A percentile compares a stretch with the other conserved stretches of the same genome.
Evolutionary conservation across 2,329 filamentous ascomycete genomes (phyloP).

Genomic region (Penicillium sp.): DNA sequence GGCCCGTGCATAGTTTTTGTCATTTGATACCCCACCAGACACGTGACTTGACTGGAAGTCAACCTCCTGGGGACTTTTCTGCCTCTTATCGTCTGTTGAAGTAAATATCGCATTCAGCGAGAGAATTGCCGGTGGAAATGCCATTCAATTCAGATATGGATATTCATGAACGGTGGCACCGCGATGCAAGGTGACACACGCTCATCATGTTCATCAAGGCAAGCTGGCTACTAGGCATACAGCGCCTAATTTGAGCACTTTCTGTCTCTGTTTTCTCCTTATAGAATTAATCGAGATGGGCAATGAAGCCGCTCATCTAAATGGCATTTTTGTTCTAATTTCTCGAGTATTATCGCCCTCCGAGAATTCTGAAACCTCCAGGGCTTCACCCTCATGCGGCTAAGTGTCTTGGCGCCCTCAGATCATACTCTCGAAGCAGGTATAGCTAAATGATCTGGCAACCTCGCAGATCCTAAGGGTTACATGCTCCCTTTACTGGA

Average conservation of each 20-base stretch:
- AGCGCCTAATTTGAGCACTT: background rate
- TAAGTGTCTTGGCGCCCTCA: background rate
- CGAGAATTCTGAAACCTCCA: background rate
- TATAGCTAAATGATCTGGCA: background rate
- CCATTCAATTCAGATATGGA: no score
- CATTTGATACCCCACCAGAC: background rate
- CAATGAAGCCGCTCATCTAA: no score
- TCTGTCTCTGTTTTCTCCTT: background rate
- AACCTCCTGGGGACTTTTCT: background rate
- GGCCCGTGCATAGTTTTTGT: conserved; percentile 7
- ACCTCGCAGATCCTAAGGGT: background rate
- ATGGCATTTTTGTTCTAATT: background rate
- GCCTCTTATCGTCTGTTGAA: background rate
- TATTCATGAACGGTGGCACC: no score
- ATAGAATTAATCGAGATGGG: background rate
- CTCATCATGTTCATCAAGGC: background rate
- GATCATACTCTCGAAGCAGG: background rate
- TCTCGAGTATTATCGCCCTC: no score
- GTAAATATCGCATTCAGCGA: no score
- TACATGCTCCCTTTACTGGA: background rate
- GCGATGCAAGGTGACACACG: no score
- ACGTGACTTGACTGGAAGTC: background rate
- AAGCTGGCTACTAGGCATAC: background rate
- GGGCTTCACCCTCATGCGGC: background rate
- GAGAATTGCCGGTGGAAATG: no score